These are phyloP conservation scores for Ilyonectria sp. DNA, from an alignment of 2,329 filamentous ascomycete species.

Conservation along the genomic window DNA sequence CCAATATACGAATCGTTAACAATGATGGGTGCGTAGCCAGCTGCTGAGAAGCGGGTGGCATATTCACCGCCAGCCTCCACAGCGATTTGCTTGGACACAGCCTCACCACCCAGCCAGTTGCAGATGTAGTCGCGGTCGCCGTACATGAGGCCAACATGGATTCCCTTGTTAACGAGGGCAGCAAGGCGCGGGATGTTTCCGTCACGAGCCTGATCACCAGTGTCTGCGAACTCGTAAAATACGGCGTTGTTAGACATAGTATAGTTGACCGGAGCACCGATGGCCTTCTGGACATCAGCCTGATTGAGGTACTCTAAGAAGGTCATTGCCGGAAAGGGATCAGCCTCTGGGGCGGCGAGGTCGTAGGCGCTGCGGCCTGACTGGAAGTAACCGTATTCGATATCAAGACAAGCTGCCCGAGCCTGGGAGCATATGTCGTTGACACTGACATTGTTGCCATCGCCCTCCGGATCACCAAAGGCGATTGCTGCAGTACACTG, in stretches of 20 bases:
- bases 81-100: constrained; percentile 75
- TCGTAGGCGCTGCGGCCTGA: constrained; percentile 73
- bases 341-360: constrained; percentile 67
- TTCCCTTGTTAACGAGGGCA: constrained; percentile 71
- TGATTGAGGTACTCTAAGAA: constrained; percentile 78
- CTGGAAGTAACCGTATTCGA: constrained; percentile 70
- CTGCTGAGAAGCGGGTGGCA: constrained; percentile 69
- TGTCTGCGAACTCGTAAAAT: constrained; percentile 61
- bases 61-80: constrained; percentile 64
- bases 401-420: constrained; percentile 58
- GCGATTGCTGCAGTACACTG: constrained; percentile 64
- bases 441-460: constrained; percentile 57
- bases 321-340: constrained; percentile 75
- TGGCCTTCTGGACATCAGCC: constrained; percentile 67
- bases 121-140: constrained; percentile 76
- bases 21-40: constrained; percentile 81
- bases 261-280: constrained; percentile 76
- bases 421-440: constrained; percentile 69
- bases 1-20: constrained; percentile 79
- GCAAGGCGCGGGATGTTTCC: constrained; percentile 73
- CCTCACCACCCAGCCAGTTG: constrained; percentile 82
- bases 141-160: constrained; percentile 81
- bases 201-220: constrained; percentile 75
- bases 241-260: constrained; percentile 65
- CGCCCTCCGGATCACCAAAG: constrained; percentile 56